These are phyloP conservation scores for Raffaelea arxii DNA, from an alignment of 2,329 filamentous ascomycete genomes.

Conservation along the genomic window DNA sequence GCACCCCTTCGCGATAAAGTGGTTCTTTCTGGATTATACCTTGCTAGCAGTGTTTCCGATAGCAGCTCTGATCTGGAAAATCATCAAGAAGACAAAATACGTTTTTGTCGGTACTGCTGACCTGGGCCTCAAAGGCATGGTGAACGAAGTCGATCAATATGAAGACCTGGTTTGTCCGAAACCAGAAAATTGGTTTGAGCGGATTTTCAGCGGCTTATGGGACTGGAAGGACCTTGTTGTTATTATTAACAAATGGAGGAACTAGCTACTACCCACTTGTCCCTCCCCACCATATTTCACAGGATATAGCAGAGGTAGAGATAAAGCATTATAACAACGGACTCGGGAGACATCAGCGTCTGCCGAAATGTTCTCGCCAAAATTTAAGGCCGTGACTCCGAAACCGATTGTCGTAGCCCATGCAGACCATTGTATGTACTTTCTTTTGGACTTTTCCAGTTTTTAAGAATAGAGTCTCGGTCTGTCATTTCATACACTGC, in stretches of 20 bases:
- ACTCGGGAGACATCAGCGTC: no score
- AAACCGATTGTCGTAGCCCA: background rate
- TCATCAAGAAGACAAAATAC: slow-evolving; percentile 2
- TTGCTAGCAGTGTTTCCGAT: slow-evolving; percentile 1
- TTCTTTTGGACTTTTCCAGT: background rate
- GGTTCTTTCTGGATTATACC: slow-evolving; percentile 6
- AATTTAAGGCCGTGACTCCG: no score
- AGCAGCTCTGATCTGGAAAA: background rate
- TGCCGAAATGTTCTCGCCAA: no score
- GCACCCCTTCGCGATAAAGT: background rate
- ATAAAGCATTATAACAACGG: no score
- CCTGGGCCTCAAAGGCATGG: slow-evolving; percentile 10
- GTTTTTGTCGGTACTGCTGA: slow-evolving; percentile 9
- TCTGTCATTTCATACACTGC: slow-evolving; percentile 43
- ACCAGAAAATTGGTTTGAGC: slow-evolving; percentile 1
- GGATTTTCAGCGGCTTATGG: slow-evolving; percentile 1
- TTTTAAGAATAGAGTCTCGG: background rate
- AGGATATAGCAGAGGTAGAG: no score
- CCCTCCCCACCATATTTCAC: no score
- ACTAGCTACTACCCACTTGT: no score
- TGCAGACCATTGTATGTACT: slow-evolving; percentile 4
- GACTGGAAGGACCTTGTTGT: slow-evolving; percentile 1
- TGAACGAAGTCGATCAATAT: slow-evolving; percentile 27
- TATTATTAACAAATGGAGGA: no score
- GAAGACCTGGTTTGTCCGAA: slow-evolving; percentile 1